These are phyloP conservation scores for Inga oerstediana DNA, from an alignment of 306 rosid species.

Conservation along the genomic window DNA sequence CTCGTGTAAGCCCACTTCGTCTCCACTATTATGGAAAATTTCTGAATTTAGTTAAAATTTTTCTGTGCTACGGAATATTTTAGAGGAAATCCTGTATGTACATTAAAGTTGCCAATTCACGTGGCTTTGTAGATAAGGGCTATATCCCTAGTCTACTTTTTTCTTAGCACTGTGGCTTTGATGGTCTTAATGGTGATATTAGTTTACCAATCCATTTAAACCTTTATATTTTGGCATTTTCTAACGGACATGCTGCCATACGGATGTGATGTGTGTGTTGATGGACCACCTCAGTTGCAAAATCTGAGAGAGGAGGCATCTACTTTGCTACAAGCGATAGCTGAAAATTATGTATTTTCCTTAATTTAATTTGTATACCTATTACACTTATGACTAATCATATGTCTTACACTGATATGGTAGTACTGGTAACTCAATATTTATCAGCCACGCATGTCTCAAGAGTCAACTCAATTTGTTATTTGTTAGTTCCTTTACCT, in stretches of 20 bases:
- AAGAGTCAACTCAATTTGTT: too few species aligned
- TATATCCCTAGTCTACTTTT: not conserved
- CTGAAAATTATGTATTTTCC: slow-evolving; percentile 56
- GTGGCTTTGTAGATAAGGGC: slow-evolving; percentile 16
- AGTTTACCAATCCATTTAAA: slow-evolving; percentile 12
- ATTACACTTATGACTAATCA: slow-evolving; percentile 6
- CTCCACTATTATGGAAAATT: slow-evolving; percentile 28
- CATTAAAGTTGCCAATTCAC: slow-evolving; percentile 4
- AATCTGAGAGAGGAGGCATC: slow-evolving; percentile 77
- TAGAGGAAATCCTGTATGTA: slow-evolving; percentile 19
- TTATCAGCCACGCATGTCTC: slow-evolving; percentile 20
- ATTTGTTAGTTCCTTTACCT: too few species aligned
- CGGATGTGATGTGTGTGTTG: slow-evolving; percentile 86
- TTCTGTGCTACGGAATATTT: slow-evolving; percentile 3
- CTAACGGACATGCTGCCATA: slow-evolving; percentile 28
- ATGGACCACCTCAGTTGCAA: slow-evolving; percentile 76
- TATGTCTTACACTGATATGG: slow-evolving; percentile 11
- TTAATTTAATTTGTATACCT: slow-evolving; percentile 26
- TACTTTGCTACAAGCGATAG: slow-evolving; percentile 63
- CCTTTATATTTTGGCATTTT: slow-evolving; percentile 13
- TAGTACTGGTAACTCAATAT: slow-evolving; percentile 7
- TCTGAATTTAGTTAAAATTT: slow-evolving; percentile 14
- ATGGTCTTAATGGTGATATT: slow-evolving; percentile 7
- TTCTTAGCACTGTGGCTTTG: not conserved
- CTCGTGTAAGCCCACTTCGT: slow-evolving; percentile 59